Percentiles rank a stretch among this genome's conserved stretches.
These are phyloP conservation scores for Curvularia sp. DNA, from an alignment of 2,329 filamentous ascomycete species.

Conservation along the genomic window DNA sequence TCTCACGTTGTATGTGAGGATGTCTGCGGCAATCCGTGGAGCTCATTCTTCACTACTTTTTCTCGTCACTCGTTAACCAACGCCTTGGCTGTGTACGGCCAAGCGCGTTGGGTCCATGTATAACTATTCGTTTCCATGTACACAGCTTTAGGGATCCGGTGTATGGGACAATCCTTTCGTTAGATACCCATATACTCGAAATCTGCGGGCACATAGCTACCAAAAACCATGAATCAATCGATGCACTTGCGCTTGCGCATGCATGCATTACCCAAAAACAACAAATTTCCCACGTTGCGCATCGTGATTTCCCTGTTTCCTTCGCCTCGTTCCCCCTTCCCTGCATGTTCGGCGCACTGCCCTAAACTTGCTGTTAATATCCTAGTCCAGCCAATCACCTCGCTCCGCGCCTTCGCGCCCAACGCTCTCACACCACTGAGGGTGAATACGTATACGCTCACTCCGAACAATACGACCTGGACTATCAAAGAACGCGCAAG, in stretches of 20 bases:
- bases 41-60: slow-evolving; percentile 16
- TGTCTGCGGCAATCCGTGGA: slow-evolving; percentile 13
- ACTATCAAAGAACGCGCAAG: not conserved
- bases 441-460: not conserved
- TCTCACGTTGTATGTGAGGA: no score
- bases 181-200: slow-evolving; percentile 29
- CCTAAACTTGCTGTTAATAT: not conserved
- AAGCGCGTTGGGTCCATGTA: slow-evolving; percentile 10
- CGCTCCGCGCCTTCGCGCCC: not conserved
- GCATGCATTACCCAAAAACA: not conserved
- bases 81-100: not conserved
- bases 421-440: not conserved
- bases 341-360: not conserved
- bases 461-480: not conserved
- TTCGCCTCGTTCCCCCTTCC: not conserved
- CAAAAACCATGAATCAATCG: slow-evolving; percentile 18
- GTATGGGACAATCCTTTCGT: slow-evolving; percentile 17
- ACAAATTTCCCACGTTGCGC: not conserved
- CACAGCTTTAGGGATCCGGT: slow-evolving; percentile 32
- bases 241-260: slow-evolving; percentile 1
- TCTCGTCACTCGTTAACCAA: slow-evolving; percentile 42
- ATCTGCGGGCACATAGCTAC: slow-evolving; percentile 21
- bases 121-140: slow-evolving; percentile 34
- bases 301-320: slow-evolving; percentile 2
- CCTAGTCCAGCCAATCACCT: not conserved